Base-by-base conservation (phyloP, 1,284 basidiomycete genomes). In the Ceratobasidium sp. region DNA sequence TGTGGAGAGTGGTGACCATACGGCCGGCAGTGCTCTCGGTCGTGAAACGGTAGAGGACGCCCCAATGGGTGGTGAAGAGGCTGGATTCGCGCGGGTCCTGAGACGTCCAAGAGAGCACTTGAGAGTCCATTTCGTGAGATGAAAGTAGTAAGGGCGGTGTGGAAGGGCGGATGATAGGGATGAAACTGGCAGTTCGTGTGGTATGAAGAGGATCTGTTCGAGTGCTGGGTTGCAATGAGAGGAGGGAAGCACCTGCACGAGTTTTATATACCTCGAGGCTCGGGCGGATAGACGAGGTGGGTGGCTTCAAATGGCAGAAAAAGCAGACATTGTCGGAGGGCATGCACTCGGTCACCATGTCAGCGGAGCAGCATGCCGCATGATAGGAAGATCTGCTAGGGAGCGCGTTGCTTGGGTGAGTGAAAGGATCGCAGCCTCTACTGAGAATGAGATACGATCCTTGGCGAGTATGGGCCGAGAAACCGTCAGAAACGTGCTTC, bases 31-130 rank as follows among this genome's bases (percentile, higher is more conserved):
- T 74, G 69, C 64, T n/a, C 73, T 74, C 61, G 63, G 30, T 76
- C 67, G 89, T 86, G 82, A 94, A 93, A 78, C 91, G 90, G 82
- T 94, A 94, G 76, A 91, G 83, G 71, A 91, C 85, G 73, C 91
- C 92, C 86, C 87, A 92, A 46, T 73, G 74, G 30, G 87, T 86
- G 78, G 91, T 91, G 83, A 93, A 94, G 75, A 94, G 85, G 74
- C 87, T 84, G 77, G 92, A 93, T 80, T 93, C 89, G 67, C 91
- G 89, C 77, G 91, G 90, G 81, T 94, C 92, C 78, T 90, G 88
- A 81, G 90, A 92, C 58, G 92, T 93, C 92, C 92, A 94, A 73
- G 89, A 92, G 79, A 93, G 86, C 72, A 92, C 84, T 59, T 70
- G 67, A 70, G 76, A 70, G 55, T 70, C 67, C 67, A 70, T 70